A percentile compares a stretch with the other conserved stretches of the same genome.
Conservation (phyloP, 2,329 filamentous ascomycete species). For the Sporothrix variecibatus region DNA sequence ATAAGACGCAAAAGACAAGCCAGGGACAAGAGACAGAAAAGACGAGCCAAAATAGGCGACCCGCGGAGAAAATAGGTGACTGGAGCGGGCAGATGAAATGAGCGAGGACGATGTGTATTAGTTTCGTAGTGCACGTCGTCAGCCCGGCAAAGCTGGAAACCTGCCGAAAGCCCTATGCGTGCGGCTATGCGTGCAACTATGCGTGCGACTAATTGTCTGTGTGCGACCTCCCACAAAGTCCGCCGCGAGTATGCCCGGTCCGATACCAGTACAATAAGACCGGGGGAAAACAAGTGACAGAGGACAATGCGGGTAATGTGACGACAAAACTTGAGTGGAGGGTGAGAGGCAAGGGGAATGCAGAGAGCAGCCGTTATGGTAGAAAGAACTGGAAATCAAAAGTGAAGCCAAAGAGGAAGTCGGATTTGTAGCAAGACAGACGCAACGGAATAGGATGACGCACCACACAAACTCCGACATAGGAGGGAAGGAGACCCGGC, state of each 20-base stretch:
- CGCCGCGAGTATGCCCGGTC: not conserved
- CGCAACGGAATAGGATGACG: slow-evolving; percentile 2
- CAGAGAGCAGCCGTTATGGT: too few species aligned
- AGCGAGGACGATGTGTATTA: not conserved
- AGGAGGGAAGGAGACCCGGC: not conserved
- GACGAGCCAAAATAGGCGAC: slow-evolving; percentile 10
- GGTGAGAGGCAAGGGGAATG: too few species aligned
- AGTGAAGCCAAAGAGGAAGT: slow-evolving; percentile 4
- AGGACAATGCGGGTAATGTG: not conserved
- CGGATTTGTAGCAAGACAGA: not conserved
- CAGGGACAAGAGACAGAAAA: not conserved
- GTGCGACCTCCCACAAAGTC: not conserved
- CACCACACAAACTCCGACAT: slow-evolving; percentile 12
- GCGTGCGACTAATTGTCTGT: too few species aligned
- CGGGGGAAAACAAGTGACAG: not conserved
- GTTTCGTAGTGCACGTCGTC: not conserved
- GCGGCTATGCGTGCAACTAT: too few species aligned
- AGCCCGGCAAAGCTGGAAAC: not conserved
- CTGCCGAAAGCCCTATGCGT: not conserved
- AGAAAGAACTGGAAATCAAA: not conserved
- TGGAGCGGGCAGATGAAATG: not conserved
- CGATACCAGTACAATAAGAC: not conserved
- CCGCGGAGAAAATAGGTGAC: not conserved
- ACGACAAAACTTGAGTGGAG: too few species aligned
- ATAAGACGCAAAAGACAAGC: not conserved